Evolutionary conservation across 2,329 filamentous ascomycete genomes (phyloP).

Genomic region (Plectosphaerella sp.): DNA sequence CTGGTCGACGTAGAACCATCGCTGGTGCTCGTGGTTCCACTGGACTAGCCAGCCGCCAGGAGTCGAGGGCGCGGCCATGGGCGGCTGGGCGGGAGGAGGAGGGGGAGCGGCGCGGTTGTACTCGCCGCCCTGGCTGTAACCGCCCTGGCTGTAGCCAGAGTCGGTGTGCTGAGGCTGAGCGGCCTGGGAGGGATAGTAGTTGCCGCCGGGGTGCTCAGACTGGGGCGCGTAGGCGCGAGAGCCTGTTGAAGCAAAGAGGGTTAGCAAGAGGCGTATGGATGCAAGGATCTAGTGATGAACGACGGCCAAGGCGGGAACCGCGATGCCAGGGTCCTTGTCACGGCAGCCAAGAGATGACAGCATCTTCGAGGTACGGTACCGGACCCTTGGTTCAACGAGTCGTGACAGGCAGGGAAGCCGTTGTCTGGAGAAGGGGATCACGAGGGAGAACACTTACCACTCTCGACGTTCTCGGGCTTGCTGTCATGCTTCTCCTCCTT

Average conservation of each 20-base stretch:
- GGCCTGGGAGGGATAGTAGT: constrained; percentile 3
- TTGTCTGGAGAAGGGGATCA: neutral
- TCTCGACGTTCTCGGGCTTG: constrained; percentile 6
- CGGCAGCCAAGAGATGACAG: too few species aligned
- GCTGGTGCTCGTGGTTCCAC: constrained; percentile 56
- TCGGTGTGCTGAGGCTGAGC: constrained; percentile 3
- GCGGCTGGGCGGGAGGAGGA: constrained; percentile 32
- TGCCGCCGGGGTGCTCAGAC: neutral
- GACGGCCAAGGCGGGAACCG: too few species aligned
- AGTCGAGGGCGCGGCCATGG: constrained; percentile 22
- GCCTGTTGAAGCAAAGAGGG: neutral
- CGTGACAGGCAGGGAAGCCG: too few species aligned
- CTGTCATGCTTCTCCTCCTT: constrained; percentile 16
- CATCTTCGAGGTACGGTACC: too few species aligned
- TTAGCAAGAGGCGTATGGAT: neutral
- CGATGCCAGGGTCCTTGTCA: too few species aligned
- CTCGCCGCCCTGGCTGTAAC: neutral
- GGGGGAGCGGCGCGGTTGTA: constrained; percentile 4
- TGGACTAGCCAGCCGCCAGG: constrained; percentile 59
- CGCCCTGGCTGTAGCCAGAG: constrained; percentile 1
- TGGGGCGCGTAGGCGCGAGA: neutral
- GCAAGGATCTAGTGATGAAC: neutral
- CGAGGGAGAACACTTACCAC: constrained; percentile 4
- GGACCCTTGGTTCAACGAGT: too few species aligned
- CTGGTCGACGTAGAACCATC: constrained; percentile 62